phyloP scores from a whole-genome alignment of 192 early-diverging fungal genomes.

The Lobosporangium transversale region DNA sequence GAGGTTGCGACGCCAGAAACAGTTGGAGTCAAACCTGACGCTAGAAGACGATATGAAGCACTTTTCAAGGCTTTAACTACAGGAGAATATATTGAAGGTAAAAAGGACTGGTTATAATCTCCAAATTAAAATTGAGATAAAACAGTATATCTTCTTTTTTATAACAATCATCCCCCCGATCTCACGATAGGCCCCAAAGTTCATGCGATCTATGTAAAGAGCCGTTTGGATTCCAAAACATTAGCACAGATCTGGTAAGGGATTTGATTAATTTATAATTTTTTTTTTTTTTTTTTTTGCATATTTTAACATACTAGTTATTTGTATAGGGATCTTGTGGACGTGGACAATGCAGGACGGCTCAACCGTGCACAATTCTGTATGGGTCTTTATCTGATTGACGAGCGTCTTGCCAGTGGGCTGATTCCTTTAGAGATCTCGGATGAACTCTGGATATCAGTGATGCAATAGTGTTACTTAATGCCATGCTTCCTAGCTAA shows the following conservation, averaged over 20 bases:
- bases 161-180: too few species aligned
- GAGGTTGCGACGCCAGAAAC: conserved; percentile 6
- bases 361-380: conserved; percentile 55
- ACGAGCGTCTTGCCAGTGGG: conserved; percentile 54
- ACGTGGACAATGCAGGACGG: conserved; percentile 51
- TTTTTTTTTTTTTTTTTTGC: not conserved
- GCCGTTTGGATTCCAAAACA: conserved; percentile 52
- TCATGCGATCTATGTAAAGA: conserved; percentile 50
- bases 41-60: conserved; percentile 46
- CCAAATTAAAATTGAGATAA: too few species aligned
- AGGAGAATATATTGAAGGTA: conserved; percentile 53
- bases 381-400: conserved; percentile 59
- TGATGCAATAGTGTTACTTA: conserved; percentile 40
- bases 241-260: conserved; percentile 55
- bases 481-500: too few species aligned
- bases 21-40: conserved; percentile 27
- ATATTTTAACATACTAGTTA: not conserved
- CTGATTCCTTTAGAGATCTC: conserved; percentile 52
- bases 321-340: conserved; percentile 47
- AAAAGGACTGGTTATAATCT: too few species aligned
- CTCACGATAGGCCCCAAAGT: conserved; percentile 53
- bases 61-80: conserved; percentile 24
- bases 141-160: too few species aligned
- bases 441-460: conserved; percentile 47
- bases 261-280: too few species aligned